Percentiles rank a stretch among this genome's conserved stretches.
These are phyloP conservation scores for Porphyridium purpureum DNA, from an alignment of 23 red algal species.

Conservation along the genomic window DNA sequence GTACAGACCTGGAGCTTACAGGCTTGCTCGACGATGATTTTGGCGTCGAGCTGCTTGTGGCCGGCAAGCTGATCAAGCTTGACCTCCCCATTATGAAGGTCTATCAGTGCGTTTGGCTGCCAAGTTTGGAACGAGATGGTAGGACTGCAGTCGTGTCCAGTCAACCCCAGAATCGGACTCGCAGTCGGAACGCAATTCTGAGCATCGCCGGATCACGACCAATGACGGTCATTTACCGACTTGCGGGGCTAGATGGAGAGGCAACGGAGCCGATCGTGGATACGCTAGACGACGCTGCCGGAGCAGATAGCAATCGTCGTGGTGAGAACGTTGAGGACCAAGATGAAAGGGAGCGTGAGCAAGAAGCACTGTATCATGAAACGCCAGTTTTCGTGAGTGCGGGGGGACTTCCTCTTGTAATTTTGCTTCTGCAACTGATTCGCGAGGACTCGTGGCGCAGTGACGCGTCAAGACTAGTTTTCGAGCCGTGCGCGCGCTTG, in stretches of 20 bases:
- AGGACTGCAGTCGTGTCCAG: no score
- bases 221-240: slow-evolving; percentile 52
- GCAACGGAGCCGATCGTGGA: slow-evolving; percentile 60
- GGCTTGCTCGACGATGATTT: slow-evolving; percentile 72
- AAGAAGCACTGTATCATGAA: slow-evolving; percentile 12
- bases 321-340: no score
- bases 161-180: no score
- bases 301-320: no score
- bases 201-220: no score
- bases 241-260: slow-evolving; percentile 73
- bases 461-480: slow-evolving; percentile 27
- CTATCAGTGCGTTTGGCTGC: slow-evolving; percentile 35
- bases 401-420: slow-evolving; percentile 29
- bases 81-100: slow-evolving; percentile 39
- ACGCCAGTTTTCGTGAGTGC: slow-evolving; percentile 21
- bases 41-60: slow-evolving; percentile 71
- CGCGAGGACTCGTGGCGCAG: slow-evolving; percentile 25
- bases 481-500: slow-evolving; percentile 19
- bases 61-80: slow-evolving; percentile 49
- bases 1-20: slow-evolving; percentile 49
- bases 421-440: slow-evolving; percentile 29
- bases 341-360: background rate
- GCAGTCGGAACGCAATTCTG: no score
- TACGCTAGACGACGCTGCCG: slow-evolving; percentile 19
- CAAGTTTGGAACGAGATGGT: background rate